Base-by-base conservation (phyloP, 345 rosid genomes). In the Eucalyptus melliodora region DNA sequence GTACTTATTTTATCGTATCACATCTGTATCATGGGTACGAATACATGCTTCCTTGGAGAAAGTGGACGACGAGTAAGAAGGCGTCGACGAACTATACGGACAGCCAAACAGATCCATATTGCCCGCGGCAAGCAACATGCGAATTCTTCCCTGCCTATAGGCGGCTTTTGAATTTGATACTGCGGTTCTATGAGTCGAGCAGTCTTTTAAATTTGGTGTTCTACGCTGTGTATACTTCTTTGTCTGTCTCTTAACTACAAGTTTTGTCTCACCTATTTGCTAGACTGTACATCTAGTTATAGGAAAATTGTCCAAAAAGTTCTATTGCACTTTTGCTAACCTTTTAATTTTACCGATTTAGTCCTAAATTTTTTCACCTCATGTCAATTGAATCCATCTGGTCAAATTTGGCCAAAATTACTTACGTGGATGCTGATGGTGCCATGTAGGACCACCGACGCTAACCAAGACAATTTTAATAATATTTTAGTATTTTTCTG, bases 381-480 rank as follows among this genome's bases (percentile, higher is more conserved):
- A 0, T 17, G 1, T 51, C 55, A 51, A 51, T 51, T 6, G 23
- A 51, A 51, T 51, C 23, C 9, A 51, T 51, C 9, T 1, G 0
- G 4, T 2, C 21, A 51, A 51, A 0, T 51, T 51, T 6, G 23
- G 4, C 23, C 3, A 3, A 51, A 51, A 16, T 51, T 7, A 16
- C 19, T 51, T 51, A 51, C 0, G 55, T 51, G 23, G 9, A 51
- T 0, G 0, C 23, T 0, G 4, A 51, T 51, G 55, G 55, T 51
- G 23, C 55, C 55, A 51, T 0, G 55, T 51, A 51, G 55, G 55
- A 51, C 55, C 23, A 16, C 9, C 1, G 2, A 51, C 0, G 0
- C 55, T 51, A 16, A 51, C 55, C 0, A 0, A 9, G 3, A 16
- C 23, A 51, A 16, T 3, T 50, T 50, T 50, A 50, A 51, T 51